phyloP scores from a whole-genome alignment of 2,329 filamentous ascomycete species.

The Monosporascus sp. region DNA sequence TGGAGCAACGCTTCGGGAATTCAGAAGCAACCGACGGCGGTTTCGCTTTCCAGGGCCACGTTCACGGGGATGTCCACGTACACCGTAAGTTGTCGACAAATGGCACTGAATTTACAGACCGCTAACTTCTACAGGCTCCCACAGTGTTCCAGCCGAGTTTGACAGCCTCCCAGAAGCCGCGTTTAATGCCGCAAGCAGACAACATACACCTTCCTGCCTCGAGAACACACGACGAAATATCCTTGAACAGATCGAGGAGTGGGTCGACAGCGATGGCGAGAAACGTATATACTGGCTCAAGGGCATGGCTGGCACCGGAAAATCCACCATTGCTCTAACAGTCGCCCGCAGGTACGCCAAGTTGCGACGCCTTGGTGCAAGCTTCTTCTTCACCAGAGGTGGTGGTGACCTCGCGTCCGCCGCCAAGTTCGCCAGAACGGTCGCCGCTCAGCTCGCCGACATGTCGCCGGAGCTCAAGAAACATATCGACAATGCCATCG shows the following conservation, averaged over 20 bases:
- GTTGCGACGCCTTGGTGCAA: conserved; percentile 8
- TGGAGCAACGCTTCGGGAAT: too few species aligned
- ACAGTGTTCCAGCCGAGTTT: too few species aligned
- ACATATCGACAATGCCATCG: too few species aligned
- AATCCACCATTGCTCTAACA: conserved; percentile 30
- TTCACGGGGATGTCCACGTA: too few species aligned
- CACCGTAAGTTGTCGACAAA: too few species aligned
- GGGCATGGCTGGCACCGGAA: conserved; percentile 31
- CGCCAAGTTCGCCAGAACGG: conserved; percentile 32
- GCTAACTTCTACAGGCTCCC: too few species aligned
- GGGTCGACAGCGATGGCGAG: conserved; percentile 16
- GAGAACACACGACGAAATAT: neutral
- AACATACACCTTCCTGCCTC: neutral
- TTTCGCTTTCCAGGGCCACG: too few species aligned
- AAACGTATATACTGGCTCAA: conserved; percentile 31
- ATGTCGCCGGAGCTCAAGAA: neutral
- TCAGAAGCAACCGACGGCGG: too few species aligned
- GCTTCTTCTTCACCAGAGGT: conserved; percentile 39
- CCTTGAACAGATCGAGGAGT: conserved; percentile 16
- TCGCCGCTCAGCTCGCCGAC: conserved; percentile 30
- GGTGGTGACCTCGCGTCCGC: conserved; percentile 31
- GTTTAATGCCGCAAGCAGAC: neutral
- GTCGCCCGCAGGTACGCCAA: conserved; percentile 12
- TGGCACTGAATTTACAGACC: too few species aligned
- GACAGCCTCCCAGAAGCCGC: too few species aligned